Percentiles rank a stretch among this genome's conserved stretches.
These are phyloP conservation scores for Entelexis sorbosivorans DNA, from an alignment of 1,139 yeast genomes.

Conservation along the genomic window DNA sequence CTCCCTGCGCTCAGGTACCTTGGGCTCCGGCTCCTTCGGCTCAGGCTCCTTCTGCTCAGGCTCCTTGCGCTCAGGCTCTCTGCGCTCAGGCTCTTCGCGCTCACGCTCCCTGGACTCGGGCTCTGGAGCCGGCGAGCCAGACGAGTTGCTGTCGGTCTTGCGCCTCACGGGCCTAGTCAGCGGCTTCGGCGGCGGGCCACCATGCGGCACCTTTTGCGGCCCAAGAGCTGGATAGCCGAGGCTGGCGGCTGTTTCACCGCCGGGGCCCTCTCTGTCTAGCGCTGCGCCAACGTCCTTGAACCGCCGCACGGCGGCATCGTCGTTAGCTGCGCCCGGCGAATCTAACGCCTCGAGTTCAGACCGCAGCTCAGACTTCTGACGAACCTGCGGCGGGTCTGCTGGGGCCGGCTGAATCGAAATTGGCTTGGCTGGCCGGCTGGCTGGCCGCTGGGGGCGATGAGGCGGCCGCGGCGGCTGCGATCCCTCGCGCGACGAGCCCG, in stretches of 20 bases:
- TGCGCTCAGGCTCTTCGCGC: neutral
- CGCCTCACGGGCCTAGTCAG: conserved; percentile 3
- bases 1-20: neutral
- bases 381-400: conserved; percentile 13
- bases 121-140: no score
- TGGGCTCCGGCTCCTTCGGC: no score
- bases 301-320: conserved; percentile 9
- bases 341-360: conserved; percentile 13
- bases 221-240: conserved; percentile 12
- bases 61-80: neutral
- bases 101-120: neutral
- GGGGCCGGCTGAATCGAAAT: conserved; percentile 17
- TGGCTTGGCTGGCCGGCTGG: conserved; percentile 4
- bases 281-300: conserved; percentile 32
- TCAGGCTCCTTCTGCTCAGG: neutral
- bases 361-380: conserved; percentile 6
- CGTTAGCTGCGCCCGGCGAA: conserved; percentile 6
- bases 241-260: conserved; percentile 35
- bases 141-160: neutral
- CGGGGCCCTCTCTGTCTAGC: conserved; percentile 58
- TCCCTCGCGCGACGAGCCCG: neutral
- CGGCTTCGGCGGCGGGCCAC: conserved; percentile 4
- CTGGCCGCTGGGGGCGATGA: neutral
- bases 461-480: neutral
- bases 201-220: conserved; percentile 1